A percentile compares a stretch with the other conserved stretches of the same genome.
Evolutionary conservation across 2,329 filamentous ascomycete genomes (phyloP).

Genomic region (Dactylellina sp.): DNA sequence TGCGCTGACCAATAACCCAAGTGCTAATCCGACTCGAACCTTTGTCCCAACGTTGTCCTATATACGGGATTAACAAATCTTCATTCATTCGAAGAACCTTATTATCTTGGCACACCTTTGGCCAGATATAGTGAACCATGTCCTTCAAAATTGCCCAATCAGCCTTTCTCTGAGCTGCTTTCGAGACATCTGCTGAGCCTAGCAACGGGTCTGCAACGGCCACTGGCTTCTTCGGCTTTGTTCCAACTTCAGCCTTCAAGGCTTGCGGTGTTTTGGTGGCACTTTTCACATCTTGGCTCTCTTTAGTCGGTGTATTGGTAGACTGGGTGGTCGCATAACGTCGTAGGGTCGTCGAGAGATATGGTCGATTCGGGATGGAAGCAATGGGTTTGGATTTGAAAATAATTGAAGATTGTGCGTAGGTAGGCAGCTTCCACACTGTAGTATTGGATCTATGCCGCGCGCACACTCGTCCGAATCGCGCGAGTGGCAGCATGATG

Average conservation of each 20-base stretch:
- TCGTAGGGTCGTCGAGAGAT: constrained; percentile 2
- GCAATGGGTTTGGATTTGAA: background rate
- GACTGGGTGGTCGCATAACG: constrained; percentile 39
- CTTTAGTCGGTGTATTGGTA: constrained; percentile 10
- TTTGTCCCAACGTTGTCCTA: constrained; percentile 82
- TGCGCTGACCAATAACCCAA: constrained; percentile 84
- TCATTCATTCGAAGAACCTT: constrained; percentile 51
- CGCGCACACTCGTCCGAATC: constrained; percentile 43
- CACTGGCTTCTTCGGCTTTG: constrained; percentile 26
- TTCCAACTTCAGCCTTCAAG: constrained; percentile 30
- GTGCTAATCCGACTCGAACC: constrained; percentile 84
- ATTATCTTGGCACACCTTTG: constrained; percentile 70
- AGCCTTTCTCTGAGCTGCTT: constrained; percentile 79
- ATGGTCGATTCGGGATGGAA: background rate
- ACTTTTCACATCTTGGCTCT: constrained; percentile 20
- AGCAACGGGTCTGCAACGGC: constrained; percentile 37
- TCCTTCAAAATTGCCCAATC: constrained; percentile 99
- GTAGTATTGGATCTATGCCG: constrained; percentile 14
- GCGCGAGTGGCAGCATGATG: constrained; percentile 46
- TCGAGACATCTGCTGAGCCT: constrained; percentile 28
- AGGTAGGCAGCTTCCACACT: background rate
- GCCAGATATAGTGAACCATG: constrained; percentile 96
- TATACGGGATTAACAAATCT: background rate
- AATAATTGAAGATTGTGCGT: background rate
- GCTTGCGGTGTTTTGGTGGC: constrained; percentile 38